Percentiles rank a stretch among this genome's conserved stretches.
Conservation (phyloP, 2,329 filamentous ascomycete genomes). For the Hypocrella siamensis region DNA sequence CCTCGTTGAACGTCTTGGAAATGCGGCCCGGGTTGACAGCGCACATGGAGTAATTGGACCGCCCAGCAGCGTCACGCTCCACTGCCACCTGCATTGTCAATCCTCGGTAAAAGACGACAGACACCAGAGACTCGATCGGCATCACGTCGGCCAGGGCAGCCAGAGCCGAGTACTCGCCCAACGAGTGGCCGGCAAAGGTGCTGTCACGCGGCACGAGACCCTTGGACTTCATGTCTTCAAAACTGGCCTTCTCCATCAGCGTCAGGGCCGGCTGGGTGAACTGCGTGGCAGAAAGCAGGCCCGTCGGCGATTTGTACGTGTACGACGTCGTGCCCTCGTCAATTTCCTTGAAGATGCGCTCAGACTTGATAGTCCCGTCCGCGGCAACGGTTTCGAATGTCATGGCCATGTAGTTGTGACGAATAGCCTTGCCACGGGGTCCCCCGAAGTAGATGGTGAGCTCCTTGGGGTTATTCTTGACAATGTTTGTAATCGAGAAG, state of each 20-base stretch:
- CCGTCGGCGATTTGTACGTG: constrained; percentile 90
- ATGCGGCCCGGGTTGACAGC: constrained; percentile 97
- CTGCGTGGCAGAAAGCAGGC: constrained; percentile 88
- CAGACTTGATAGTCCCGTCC: constrained; percentile 88
- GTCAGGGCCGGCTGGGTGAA: constrained; percentile 97
- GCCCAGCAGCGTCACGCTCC: constrained; percentile 80
- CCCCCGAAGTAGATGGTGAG: constrained; percentile 97
- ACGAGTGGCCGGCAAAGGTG: constrained; percentile 93
- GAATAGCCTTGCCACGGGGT: constrained; percentile 89
- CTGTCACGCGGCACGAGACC: constrained; percentile 91
- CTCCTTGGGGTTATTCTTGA: constrained; percentile 99
- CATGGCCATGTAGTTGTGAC: constrained; percentile 99
- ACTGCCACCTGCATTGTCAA: constrained; percentile 99
- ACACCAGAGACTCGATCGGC: constrained; percentile 98
- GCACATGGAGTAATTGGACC: constrained; percentile 98
- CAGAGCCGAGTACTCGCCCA: constrained; percentile 95
- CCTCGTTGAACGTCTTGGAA: constrained; percentile 97
- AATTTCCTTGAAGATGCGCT: constrained; percentile 99
- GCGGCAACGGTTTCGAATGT: constrained; percentile 94
- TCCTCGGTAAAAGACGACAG: constrained; percentile 97
- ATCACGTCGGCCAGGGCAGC: constrained; percentile 95
- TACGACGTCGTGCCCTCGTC: constrained; percentile 86
- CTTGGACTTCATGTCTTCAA: constrained; percentile 97
- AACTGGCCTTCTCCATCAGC: constrained; percentile 98
- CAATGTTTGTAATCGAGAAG: constrained; percentile 96